Base-by-base conservation (phyloP, 345 rosid genomes). In the Euphorbia peplus region DNA sequence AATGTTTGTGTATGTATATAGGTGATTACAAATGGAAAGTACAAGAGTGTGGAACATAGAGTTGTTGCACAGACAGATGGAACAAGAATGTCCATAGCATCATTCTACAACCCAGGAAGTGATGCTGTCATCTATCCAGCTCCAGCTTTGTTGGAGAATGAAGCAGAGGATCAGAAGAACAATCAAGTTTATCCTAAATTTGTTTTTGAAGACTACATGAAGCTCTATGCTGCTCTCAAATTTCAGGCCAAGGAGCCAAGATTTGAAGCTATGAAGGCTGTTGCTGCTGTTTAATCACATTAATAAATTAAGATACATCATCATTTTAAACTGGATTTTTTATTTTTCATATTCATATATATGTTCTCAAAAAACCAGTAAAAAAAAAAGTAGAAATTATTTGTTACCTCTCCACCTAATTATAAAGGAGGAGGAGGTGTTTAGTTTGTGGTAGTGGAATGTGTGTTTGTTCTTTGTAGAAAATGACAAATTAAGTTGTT, bases 211-310 rank as follows among this genome's bases (percentile, higher is more conserved):
- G 97, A 93, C 73, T 93, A 91, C 82, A 93, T 93, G 98, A 87
- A 87, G 69, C 83, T 89, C 9, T 93, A 93, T 53, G 78, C 89
- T 8, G 81, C 75, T 1, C 76, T 91, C 42, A 93, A 93, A 73
- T 93, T 93, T 81, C 83, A 93, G 71, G 83, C 98, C 55, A 93
- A 93, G 76, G 95, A 89, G 77, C 96, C 98, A 4, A 88, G 98
- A 66, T 93, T 93, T 84, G 88, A 93, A 78, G 95, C 93, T 63
- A 91, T 93, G 89, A 93, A 89, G 66, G 82, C 87, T 60, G 70
- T 77, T 59, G 77, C 86, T 9, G 78, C 83, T 3, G 84, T 77
- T 68, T 85, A 70, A 75, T 60, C 11, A 13, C 3, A 7, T 44
- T 7, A 42, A 12, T 42, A 7, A 42, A 42, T 42, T 42, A 35